These are phyloP conservation scores for Alternaria gansuensis DNA, from an alignment of 2,329 filamentous ascomycete genomes.

Conservation along the genomic window DNA sequence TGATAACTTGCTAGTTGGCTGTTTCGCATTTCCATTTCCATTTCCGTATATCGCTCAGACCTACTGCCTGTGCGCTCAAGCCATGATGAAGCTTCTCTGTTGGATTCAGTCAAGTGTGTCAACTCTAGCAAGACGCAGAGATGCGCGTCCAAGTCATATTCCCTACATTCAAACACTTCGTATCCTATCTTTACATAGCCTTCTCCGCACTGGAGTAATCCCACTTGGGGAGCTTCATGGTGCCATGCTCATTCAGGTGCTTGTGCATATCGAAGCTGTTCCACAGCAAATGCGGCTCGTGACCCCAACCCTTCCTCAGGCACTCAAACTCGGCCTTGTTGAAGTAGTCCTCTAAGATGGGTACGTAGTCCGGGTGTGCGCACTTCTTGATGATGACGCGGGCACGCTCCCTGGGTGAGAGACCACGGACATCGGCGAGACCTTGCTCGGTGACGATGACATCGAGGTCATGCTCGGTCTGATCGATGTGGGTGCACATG, in stretches of 20 bases:
- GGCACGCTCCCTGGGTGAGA: slow-evolving; percentile 81
- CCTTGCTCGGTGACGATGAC: slow-evolving; percentile 83
- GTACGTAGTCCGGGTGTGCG: slow-evolving; percentile 83
- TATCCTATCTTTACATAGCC: slow-evolving; percentile 4
- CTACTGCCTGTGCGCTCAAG: too few relatives aligned
- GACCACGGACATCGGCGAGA: slow-evolving; percentile 83
- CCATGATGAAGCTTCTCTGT: too few relatives aligned
- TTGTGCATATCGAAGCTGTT: slow-evolving; percentile 90
- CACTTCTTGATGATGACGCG: slow-evolving; percentile 87
- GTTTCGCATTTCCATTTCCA: not conserved
- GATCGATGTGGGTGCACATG: slow-evolving; percentile 91
- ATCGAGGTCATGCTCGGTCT: slow-evolving; percentile 92
- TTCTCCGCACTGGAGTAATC: slow-evolving; percentile 38
- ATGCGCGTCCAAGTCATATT: not conserved
- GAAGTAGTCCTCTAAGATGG: slow-evolving; percentile 83
- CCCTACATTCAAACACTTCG: not conserved
- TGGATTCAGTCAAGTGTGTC: not conserved
- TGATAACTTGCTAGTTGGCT: not conserved
- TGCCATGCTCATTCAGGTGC: slow-evolving; percentile 81
- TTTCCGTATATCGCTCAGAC: not conserved
- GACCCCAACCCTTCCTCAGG: slow-evolving; percentile 84
- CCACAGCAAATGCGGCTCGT: slow-evolving; percentile 88
- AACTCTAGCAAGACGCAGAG: not conserved
- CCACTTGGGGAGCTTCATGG: slow-evolving; percentile 84
- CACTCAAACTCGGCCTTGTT: slow-evolving; percentile 88